These are phyloP conservation scores for Ilyonectria destructans DNA, from an alignment of 2,329 filamentous ascomycete species.

Conservation along the genomic window DNA sequence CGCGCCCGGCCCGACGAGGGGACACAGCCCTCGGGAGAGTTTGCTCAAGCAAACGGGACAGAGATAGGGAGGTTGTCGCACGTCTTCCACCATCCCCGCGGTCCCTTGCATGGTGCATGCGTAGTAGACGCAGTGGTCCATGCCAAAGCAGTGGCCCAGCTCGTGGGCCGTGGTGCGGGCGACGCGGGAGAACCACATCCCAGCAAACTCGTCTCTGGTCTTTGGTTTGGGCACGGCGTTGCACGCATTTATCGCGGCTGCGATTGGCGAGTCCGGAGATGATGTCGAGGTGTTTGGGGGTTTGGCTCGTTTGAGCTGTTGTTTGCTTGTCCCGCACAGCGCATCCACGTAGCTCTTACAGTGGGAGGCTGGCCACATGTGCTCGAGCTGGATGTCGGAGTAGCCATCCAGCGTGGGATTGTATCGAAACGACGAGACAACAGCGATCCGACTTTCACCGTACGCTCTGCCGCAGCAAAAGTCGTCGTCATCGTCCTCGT, in stretches of 20 bases:
- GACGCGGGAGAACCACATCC: constrained; percentile 72
- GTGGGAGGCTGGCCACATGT: constrained; percentile 78
- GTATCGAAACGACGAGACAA: constrained; percentile 76
- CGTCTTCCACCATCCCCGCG: constrained; percentile 70
- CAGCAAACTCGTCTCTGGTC: constrained; percentile 50
- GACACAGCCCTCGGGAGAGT: constrained; percentile 52
- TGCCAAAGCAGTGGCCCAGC: constrained; percentile 77
- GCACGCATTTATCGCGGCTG: constrained; percentile 54
- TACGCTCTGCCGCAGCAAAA: constrained; percentile 80
- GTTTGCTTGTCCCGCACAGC: constrained; percentile 48
- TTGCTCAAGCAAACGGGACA: constrained; percentile 75
- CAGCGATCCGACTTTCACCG: constrained; percentile 73
- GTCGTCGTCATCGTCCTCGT: constrained; percentile 76
- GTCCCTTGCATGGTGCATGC: constrained; percentile 77
- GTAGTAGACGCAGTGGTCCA: constrained; percentile 78
- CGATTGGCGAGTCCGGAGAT: constrained; percentile 48
- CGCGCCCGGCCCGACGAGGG: constrained; percentile 37
- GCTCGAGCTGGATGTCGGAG: constrained; percentile 59
- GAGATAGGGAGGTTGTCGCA: constrained; percentile 74
- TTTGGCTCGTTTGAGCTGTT: constrained; percentile 6
- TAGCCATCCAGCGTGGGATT: constrained; percentile 65
- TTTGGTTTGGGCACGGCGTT: constrained; percentile 38
- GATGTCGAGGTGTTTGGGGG: constrained; percentile 1
- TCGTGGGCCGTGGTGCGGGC: constrained; percentile 76
- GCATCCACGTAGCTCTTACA: constrained; percentile 67